A percentile compares a stretch with the other conserved stretches of the same genome.
phyloP scores from a whole-genome alignment of 495 filamentous ascomycete species.

The Xylaria castorea region DNA sequence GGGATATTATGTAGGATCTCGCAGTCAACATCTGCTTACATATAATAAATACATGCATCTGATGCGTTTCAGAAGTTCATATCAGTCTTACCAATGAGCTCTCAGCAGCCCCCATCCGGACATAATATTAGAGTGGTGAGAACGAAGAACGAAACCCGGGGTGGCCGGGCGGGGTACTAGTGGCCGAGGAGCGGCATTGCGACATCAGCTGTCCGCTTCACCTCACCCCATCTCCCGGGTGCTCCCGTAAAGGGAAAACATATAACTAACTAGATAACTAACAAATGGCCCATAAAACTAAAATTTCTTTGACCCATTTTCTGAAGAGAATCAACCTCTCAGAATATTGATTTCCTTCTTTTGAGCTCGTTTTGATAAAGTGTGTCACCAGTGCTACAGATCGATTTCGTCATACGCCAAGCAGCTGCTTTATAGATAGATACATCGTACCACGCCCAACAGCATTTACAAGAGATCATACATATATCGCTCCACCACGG shows the following conservation, averaged over 20 bases:
- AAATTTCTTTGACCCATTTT: background rate
- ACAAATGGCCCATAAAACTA: background rate
- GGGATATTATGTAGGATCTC: background rate
- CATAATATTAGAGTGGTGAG: background rate
- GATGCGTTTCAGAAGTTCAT: background rate
- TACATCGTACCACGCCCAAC: background rate
- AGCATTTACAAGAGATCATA: background rate
- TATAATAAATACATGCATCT: background rate
- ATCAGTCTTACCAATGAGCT: slow-evolving; percentile 4
- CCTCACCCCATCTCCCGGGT: slow-evolving; percentile 31
- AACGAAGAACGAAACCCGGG: background rate
- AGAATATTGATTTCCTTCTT: no score
- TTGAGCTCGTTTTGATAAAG: background rate
- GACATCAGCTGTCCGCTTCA: slow-evolving; percentile 37
- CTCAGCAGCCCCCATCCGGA: background rate
- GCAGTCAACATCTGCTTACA: background rate
- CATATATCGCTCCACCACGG: background rate
- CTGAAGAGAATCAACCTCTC: background rate
- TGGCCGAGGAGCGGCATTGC: slow-evolving; percentile 41
- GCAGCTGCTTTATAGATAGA: background rate
- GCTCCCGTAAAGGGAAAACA: background rate
- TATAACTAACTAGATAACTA: slow-evolving; percentile 5
- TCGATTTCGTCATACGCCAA: background rate
- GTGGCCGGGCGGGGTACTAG: background rate
- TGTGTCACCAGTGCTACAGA: background rate